Evolutionary conservation across 139 green algal species (phyloP).

Genomic region (Micractinium conductrix): DNA sequence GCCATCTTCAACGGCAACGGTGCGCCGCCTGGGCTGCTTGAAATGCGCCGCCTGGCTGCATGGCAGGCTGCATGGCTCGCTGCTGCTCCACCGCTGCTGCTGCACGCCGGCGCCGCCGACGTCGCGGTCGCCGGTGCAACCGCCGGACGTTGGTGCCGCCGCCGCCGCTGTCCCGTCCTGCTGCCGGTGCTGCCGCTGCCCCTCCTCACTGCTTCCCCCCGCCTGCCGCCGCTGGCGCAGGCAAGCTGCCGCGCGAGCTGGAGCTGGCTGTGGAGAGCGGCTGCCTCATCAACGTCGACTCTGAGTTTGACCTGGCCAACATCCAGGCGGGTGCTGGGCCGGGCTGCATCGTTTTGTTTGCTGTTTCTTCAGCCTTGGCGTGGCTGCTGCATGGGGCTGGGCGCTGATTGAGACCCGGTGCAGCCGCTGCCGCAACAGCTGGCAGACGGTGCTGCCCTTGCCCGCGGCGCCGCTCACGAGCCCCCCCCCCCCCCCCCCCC

Average conservation of each 20-base stretch:
- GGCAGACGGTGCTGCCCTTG: neutral
- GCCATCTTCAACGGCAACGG: conserved; percentile 95
- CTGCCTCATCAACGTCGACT: conserved; percentile 96
- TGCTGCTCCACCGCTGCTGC: neutral
- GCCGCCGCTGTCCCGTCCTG: no score
- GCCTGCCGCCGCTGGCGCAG: conserved; percentile 73
- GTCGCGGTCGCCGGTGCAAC: no score
- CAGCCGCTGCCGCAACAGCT: no score
- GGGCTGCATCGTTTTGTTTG: no score
- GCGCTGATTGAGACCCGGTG: no score
- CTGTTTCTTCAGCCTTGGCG: no score
- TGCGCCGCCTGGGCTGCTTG: no score
- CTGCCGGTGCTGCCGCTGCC: no score
- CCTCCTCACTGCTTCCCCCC: neutral
- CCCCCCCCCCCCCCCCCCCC: neutral
- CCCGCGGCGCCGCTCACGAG: neutral
- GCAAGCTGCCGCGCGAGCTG: conserved; percentile 95
- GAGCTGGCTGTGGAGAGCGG: conserved; percentile 86
- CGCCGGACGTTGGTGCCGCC: no score
- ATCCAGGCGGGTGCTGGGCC: conserved; percentile 64
- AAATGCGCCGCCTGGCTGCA: no score
- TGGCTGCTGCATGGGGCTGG: no score
- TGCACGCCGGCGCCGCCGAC: neutral
- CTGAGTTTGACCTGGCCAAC: conserved; percentile 95
- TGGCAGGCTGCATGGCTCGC: no score